Base-by-base conservation (phyloP, 768 basidiomycete species). In the Lactarius hatsudake region DNA sequence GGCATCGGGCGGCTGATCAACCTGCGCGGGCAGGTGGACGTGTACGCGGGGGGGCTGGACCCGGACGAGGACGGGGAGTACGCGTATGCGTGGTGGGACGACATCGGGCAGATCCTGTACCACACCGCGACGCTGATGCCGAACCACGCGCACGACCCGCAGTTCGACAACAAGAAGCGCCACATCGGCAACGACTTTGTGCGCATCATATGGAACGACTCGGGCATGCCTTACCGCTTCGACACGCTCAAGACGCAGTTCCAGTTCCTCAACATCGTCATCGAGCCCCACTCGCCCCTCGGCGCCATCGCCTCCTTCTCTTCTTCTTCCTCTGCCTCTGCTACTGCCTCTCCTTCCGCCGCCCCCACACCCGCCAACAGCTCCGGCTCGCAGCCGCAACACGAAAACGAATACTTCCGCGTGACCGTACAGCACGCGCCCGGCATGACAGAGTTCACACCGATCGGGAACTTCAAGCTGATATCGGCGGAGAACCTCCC, bases 71-170 rank as follows among this genome's bases (percentile, higher is more conserved):
- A 99, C 73, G 97, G 97, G 17, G 91, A 95, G 76, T 97, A 96
- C 74, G 93, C 96, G 0, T 98, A 98, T 74, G 94, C 96, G 0
- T 99, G 96, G 96, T 97, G 96, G 93, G 95, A 98, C 76, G 95
- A 98, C 73, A 95, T 98, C 59, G 88, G 91, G 5, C 96, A 98
- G 75, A 87, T 97, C 68, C 83, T 98, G 62, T 99, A 92, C 75
- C 97, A 98, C 77, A 90, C 94, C 3, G 92, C 96, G 10, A 98
- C 97, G 2, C 88, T 99, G 81, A 98, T 98, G 96, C 97, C 97
- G 4, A 90, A 87, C 62, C 81, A 81, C 56, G 70, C 78, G 9
- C 77, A 87, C 62, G 93, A 94, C 75, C 86, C 86, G 1, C 82
- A 85, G 59, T 87, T 84, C 71, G 88, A 85, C 69, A 83, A 87